Conservation (phyloP, 495 filamentous ascomycete species). For the Tuber borchii region DNA sequence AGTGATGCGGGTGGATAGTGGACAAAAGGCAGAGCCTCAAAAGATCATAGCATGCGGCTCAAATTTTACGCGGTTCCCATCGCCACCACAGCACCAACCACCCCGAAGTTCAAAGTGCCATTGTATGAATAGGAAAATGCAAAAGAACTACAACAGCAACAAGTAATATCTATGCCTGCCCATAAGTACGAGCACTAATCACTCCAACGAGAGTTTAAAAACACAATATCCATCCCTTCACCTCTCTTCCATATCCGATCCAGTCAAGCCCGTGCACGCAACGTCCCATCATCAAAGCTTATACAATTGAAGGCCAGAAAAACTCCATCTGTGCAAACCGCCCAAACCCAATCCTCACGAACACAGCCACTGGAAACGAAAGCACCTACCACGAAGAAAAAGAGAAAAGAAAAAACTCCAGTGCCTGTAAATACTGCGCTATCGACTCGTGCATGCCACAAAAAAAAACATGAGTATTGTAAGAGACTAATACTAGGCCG, state of each 20-base stretch:
- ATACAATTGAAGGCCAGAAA: conserved; percentile 4
- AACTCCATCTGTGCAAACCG: conserved; percentile 3
- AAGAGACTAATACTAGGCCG: background rate
- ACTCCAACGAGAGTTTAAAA: conserved; percentile 1
- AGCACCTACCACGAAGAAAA: background rate
- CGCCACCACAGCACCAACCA: background rate
- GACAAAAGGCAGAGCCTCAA: background rate
- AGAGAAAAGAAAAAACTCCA: background rate
- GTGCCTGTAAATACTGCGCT: conserved; percentile 1
- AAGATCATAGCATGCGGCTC: background rate
- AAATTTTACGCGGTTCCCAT: background rate
- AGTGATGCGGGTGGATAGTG: background rate
- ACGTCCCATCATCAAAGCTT: background rate
- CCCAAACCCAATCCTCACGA: background rate
- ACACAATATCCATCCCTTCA: background rate
- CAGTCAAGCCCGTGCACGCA: background rate
- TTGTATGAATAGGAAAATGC: background rate
- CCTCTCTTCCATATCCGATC: background rate
- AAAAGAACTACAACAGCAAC: background rate
- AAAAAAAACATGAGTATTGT: conserved; percentile 4
- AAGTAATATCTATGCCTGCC: background rate
- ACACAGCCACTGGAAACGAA: background rate
- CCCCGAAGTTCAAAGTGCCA: background rate
- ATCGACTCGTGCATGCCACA: conserved; percentile 7
- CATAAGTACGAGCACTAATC: background rate